These are phyloP conservation scores for Clavispora santaluciae DNA, from an alignment of 805 yeast species.

Conservation along the genomic window DNA sequence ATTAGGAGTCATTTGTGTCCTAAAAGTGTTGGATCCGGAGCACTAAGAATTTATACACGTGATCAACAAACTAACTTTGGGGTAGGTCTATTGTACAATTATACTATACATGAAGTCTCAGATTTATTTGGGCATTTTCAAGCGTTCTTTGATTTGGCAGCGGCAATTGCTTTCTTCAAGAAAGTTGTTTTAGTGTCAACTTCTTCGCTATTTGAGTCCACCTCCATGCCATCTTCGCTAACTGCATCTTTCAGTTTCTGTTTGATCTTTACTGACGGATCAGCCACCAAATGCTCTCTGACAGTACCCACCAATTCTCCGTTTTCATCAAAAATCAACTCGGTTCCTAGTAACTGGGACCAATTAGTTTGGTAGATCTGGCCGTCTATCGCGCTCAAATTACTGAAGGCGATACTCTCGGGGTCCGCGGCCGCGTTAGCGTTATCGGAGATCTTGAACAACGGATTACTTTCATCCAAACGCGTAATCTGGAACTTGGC, in stretches of 20 bases:
- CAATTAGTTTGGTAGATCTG: constrained; percentile 69
- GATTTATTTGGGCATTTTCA: neutral
- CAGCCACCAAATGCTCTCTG: constrained; percentile 33
- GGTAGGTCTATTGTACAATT: neutral
- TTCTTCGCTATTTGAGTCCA: constrained; percentile 11
- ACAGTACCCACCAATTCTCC: constrained; percentile 39
- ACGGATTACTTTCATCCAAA: constrained; percentile 27
- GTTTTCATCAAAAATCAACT: constrained; percentile 38
- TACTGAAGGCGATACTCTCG: constrained; percentile 17
- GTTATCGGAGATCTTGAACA: constrained; percentile 34
- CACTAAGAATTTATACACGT: neutral
- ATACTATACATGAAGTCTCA: neutral
- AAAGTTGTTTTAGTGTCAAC: constrained; percentile 17
- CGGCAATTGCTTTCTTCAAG: constrained; percentile 18
- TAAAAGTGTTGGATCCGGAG: neutral
- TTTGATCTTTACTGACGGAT: constrained; percentile 21
- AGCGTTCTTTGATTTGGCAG: constrained; percentile 5
- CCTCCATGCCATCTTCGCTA: constrained; percentile 16
- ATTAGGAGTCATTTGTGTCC: neutral
- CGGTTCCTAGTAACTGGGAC: constrained; percentile 78
- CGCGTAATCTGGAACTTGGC: constrained; percentile 38
- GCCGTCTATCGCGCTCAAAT: constrained; percentile 34
- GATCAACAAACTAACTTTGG: neutral
- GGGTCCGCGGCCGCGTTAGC: constrained; percentile 16
- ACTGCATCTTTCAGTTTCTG: constrained; percentile 9